Evolutionary conservation across 495 filamentous ascomycete genomes (phyloP).

Genomic region (Podospora didyma): DNA sequence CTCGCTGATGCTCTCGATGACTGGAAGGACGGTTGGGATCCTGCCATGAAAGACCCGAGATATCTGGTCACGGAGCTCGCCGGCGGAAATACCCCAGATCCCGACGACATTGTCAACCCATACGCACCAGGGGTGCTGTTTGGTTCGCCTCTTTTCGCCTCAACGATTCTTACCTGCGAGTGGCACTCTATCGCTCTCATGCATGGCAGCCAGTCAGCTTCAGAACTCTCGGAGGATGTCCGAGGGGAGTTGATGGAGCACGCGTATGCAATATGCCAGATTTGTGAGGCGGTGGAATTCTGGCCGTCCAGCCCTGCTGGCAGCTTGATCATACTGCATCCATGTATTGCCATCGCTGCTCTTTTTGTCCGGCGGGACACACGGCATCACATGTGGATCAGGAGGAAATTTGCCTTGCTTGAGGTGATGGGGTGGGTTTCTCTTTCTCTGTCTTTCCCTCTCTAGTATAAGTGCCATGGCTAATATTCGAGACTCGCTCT

Average conservation of each 20-base stretch:
- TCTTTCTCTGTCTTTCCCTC: background rate
- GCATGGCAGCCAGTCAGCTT: constrained; percentile 69
- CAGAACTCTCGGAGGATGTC: constrained; percentile 46
- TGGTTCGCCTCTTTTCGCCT: constrained; percentile 60
- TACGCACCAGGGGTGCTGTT: constrained; percentile 65
- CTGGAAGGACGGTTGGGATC: constrained; percentile 56
- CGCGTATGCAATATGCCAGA: constrained; percentile 66
- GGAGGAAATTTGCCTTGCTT: constrained; percentile 71
- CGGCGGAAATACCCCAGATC: constrained; percentile 43
- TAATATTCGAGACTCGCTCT: background rate
- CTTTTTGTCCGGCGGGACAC: constrained; percentile 73
- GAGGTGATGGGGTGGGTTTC: constrained; percentile 77
- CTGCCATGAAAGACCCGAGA: constrained; percentile 52
- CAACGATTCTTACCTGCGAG: constrained; percentile 71
- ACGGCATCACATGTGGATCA: constrained; percentile 76
- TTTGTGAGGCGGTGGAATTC: constrained; percentile 71
- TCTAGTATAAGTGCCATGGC: background rate
- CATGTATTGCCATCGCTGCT: constrained; percentile 68
- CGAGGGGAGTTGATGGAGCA: constrained; percentile 52
- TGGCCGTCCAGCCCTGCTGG: constrained; percentile 70
- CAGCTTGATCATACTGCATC: constrained; percentile 66
- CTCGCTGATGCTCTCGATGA: constrained; percentile 50
- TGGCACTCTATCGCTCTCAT: constrained; percentile 75
- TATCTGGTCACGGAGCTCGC: constrained; percentile 58
- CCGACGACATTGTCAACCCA: constrained; percentile 68